Evolutionary conservation across 2,329 filamentous ascomycete genomes (phyloP).

Genomic region (Delphinella strobiligena): DNA sequence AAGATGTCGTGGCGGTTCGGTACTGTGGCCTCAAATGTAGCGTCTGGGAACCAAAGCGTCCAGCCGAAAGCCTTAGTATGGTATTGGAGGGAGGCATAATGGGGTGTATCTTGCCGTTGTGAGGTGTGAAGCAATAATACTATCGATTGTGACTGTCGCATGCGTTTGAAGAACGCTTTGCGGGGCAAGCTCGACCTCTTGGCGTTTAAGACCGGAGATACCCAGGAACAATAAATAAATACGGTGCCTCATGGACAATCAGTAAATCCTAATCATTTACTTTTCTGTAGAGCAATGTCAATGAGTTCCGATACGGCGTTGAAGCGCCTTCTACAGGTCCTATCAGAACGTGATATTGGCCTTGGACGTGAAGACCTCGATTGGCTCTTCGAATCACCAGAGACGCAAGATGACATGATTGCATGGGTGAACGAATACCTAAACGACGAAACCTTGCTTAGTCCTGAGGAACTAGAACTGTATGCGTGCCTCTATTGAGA

Average conservation of each 20-base stretch:
- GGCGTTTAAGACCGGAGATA: no score
- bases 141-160: neutral
- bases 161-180: neutral
- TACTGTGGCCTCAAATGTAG: constrained; percentile 1
- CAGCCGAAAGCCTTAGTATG: neutral
- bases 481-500: constrained; percentile 22
- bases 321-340: constrained; percentile 29
- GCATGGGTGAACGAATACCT: constrained; percentile 38
- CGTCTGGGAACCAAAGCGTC: neutral
- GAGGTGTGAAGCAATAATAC: no score
- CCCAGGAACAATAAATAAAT: no score
- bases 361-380: constrained; percentile 35
- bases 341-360: constrained; percentile 32
- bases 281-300: no score
- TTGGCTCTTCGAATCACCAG: constrained; percentile 32
- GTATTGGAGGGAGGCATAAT: neutral
- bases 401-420: constrained; percentile 27
- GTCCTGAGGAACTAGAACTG: constrained; percentile 37
- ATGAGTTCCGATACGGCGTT: constrained; percentile 12
- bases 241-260: no score
- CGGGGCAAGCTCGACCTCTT: neutral
- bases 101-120: no score
- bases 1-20: constrained; percentile 14
- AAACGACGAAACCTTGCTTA: constrained; percentile 33
- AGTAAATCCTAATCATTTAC: no score